These are phyloP conservation scores for Corniculantispora saksenae DNA, from an alignment of 2,329 filamentous ascomycete genomes.

Conservation along the genomic window DNA sequence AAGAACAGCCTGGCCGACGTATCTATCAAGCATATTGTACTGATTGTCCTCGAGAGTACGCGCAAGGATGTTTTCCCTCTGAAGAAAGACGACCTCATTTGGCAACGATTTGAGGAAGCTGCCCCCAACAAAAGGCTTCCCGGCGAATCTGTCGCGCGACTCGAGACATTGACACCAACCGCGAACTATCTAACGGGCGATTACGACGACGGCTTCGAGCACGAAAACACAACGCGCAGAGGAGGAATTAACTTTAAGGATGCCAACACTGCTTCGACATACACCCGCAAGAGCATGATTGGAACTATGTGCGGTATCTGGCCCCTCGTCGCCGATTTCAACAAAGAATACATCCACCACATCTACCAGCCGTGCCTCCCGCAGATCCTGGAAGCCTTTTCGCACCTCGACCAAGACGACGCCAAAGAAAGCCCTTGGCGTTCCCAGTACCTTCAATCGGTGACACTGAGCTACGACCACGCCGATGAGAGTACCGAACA, in stretches of 20 bases:
- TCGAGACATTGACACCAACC: conserved; percentile 33
- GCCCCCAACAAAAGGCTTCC: conserved; percentile 35
- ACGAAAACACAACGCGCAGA: conserved; percentile 16
- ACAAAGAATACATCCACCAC: conserved; percentile 42
- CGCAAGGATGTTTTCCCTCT: conserved; percentile 47
- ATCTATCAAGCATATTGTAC: conserved; percentile 44
- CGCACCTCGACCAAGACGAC: conserved; percentile 21
- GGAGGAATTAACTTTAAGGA: conserved; percentile 44
- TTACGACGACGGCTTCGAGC: conserved; percentile 36
- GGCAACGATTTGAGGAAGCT: conserved; percentile 35
- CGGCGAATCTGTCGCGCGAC: conserved; percentile 29
- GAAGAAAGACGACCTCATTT: conserved; percentile 42
- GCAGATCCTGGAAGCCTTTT: conserved; percentile 33
- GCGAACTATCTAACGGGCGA: conserved; percentile 38
- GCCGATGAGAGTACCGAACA: conserved; percentile 31
- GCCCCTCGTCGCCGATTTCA: conserved; percentile 44
- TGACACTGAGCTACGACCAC: conserved; percentile 36
- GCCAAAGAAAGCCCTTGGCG: conserved; percentile 32
- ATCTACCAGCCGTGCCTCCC: conserved; percentile 47
- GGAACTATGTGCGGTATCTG: conserved; percentile 43
- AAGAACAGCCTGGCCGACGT: conserved; percentile 30
- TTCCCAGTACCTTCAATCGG: conserved; percentile 35
- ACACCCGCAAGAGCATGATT: conserved; percentile 45
- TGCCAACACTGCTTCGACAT: conserved; percentile 43
- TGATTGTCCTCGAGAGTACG: conserved; percentile 46